Evolutionary conservation across 2,329 filamentous ascomycete genomes (phyloP).

Genomic region (Nigrospora oryzae): DNA sequence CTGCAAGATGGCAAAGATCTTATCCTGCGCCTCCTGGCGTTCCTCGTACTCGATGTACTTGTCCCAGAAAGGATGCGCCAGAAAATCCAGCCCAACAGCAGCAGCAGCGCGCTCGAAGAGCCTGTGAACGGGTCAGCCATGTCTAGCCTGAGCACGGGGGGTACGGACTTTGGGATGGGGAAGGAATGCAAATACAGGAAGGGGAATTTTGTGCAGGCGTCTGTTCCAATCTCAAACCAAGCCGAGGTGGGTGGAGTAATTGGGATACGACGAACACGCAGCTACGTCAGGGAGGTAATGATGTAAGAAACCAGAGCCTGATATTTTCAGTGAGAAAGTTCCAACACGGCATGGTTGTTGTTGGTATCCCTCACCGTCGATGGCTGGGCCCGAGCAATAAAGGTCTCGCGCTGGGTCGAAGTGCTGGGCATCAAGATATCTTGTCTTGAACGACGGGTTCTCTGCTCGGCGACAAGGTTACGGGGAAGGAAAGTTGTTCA

Average conservation of each 20-base stretch:
- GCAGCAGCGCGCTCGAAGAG: conserved; percentile 85
- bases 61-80: conserved; percentile 96
- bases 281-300: conserved; percentile 25
- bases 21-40: conserved; percentile 73
- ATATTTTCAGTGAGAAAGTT: conserved; percentile 58
- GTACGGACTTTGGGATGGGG: conserved; percentile 22
- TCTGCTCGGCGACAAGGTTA: conserved; percentile 43
- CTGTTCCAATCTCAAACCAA: conserved; percentile 38
- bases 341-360: conserved; percentile 46
- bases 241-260: conserved; percentile 18
- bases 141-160: conserved; percentile 13
- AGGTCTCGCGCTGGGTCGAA: conserved; percentile 22
- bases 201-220: conserved; percentile 45
- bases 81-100: conserved; percentile 83
- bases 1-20: conserved; percentile 74
- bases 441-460: conserved; percentile 20
- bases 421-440: conserved; percentile 15
- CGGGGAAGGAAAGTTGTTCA: conserved; percentile 56
- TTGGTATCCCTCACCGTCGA: conserved; percentile 67
- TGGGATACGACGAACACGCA: conserved; percentile 33
- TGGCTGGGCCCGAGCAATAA: conserved; percentile 24
- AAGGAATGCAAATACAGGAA: conserved; percentile 55
- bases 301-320: conserved; percentile 46
- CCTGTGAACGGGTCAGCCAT: conserved; percentile 41
- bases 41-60: conserved; percentile 98